Evolutionary conservation across 495 filamentous ascomycete genomes (phyloP), one percentile per base, ranked within the genome.

Genomic region (Talaromyces trachyspermus): DNA sequence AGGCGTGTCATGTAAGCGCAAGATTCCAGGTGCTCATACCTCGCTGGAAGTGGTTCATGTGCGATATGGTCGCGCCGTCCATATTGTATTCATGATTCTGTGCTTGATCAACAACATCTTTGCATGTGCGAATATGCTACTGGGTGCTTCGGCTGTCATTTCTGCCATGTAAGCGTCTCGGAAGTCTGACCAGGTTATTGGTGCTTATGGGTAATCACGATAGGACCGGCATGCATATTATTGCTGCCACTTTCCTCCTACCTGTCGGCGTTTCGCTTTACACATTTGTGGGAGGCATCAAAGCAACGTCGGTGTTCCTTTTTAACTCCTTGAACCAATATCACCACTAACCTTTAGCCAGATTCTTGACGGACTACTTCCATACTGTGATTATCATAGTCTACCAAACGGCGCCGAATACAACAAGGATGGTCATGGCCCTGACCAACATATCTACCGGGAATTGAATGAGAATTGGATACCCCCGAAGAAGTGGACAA

Each of bases 311-410:
- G 45, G 57, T 64, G 15, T 37, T 10, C 25, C 18, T 29, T 11
- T n/a, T 5, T 22, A 14, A 11, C 53, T 14, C 48, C 55, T 46
- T 55, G 46, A 18, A 30, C 50, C 14, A 50, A 58, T 24, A 53
- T 46, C 20, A 40, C 53, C 20, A 56, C 48, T 33, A 42, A 46
- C n/a, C 12, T 46, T 11, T 19, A 19, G 15, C 3, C 17, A 66
- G 72, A 0, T 76, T 78, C 56, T 51, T 78, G 11, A 64, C 61
- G 5, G 63, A 66, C 48, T 68, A 66, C 42, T 70, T 71, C 48
- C 67, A 72, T 39, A 65, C 70, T 5, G 58, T 63, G 11, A 61
- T 70, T 22, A 75, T 77, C 32, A 58, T 75, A 24, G 60, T 71
- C 37, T 74, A n/a, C n/a, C n/a, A n/a, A n/a, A n/a, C n/a, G n/a